Percentiles rank a stretch among this genome's conserved stretches.
These are phyloP conservation scores for Tylopilus sp. DNA, from an alignment of 1,284 basidiomycete species.

Conservation along the genomic window DNA sequence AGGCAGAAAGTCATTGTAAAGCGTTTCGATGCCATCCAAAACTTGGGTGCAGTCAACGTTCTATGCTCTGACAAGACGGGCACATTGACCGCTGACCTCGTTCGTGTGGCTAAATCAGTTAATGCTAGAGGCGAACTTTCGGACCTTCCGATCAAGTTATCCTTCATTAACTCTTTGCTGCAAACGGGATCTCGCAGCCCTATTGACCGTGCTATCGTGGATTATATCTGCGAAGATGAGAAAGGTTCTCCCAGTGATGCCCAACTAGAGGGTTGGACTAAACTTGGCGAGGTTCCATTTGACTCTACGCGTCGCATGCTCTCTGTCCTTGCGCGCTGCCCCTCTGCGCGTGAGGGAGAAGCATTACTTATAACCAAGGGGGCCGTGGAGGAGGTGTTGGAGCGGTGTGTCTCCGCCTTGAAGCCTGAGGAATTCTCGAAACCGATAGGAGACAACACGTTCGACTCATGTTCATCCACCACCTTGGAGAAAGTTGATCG, in stretches of 20 bases:
- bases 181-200: constrained; percentile 44
- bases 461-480: constrained; percentile 30
- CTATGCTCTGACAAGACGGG: constrained; percentile 44
- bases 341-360: constrained; percentile 25
- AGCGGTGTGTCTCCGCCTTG: constrained; percentile 39
- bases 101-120: constrained; percentile 43
- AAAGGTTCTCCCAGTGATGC: constrained; percentile 23
- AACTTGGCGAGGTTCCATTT: constrained; percentile 44
- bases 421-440: constrained; percentile 29
- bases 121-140: constrained; percentile 33
- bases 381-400: constrained; percentile 43
- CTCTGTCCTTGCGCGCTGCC: constrained; percentile 33
- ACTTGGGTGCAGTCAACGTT: constrained; percentile 40
- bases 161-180: constrained; percentile 39
- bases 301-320: constrained; percentile 45
- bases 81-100: constrained; percentile 43
- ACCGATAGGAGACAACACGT: constrained; percentile 20
- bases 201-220: constrained; percentile 41
- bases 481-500: constrained; percentile 32
- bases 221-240: constrained; percentile 34
- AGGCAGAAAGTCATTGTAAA: constrained; percentile 44
- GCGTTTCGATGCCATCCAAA: constrained; percentile 44
- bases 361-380: constrained; percentile 41
- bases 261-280: constrained; percentile 32
- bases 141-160: constrained; percentile 36